Evolutionary conservation across 2,329 filamentous ascomycete species (phyloP), one percentile per base, ranked within the genome.

Genomic region (Gliomastix tumulicola): DNA sequence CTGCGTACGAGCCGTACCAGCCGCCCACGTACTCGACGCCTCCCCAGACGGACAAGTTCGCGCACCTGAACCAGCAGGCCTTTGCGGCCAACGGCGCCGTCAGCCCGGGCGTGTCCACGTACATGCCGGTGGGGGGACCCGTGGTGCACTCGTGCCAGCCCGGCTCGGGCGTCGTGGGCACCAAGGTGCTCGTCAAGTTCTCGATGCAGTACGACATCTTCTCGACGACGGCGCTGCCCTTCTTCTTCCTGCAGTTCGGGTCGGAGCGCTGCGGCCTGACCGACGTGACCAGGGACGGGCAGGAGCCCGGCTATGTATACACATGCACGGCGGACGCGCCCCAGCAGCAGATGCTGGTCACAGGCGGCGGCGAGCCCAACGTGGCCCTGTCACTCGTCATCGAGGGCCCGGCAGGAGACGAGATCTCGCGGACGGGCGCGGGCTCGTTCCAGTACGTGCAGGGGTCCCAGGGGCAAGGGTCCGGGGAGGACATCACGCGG

Each of bases 181-280:
- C 82, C 16, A 80, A 80, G 49, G 66, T 95, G 9, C 72, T 75
- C 41, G 70, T 95, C 44, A 82, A 85, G 54, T 74, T 94, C 21
- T 79, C 81, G 36, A 82, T 84, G 30, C 73, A 81, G 41, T 86
- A 85, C 62, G 83, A 94, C 52, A 63, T 94, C 41, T 60, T 71
- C 43, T 54, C 61, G 39, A 74, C 80, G 57, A 72, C 69, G 21
- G 71, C 69, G 40, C 53, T 65, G 37, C 66, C 72, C 3, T 68
- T 69, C 35, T 79, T 86, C 50, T 81, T 65, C 44, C 60, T 95
- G 37, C 74, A 81, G 32, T 94, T 95, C 59, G 88, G 87, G n/a
- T 71, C 74, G n/a, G 77, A 84, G 49, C 80, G 81, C 56, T 83
- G 80, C 57, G 49, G 55, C 2, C 51, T 56, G n/a, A 69, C 76